Conservation (phyloP, 2,329 filamentous ascomycete genomes). For the Colletotrichum graminicola region DNA sequence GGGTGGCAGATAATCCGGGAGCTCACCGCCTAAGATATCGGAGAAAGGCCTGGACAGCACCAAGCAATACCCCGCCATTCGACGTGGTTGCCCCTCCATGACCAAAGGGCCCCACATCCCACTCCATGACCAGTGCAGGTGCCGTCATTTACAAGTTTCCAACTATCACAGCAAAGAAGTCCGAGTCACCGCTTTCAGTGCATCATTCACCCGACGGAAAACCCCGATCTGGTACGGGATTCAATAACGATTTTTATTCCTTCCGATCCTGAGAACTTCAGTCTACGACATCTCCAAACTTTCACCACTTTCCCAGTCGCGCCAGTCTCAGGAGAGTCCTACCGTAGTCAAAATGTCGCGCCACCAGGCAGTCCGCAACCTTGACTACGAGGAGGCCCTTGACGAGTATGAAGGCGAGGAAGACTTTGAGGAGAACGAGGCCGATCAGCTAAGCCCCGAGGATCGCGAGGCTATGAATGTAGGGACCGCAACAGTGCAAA, state of each 20-base stretch:
- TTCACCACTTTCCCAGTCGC: neutral
- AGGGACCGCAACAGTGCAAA: conserved; percentile 75
- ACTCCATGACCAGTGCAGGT: conserved; percentile 38
- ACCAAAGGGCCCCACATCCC: conserved; percentile 35
- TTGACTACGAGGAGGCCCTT: conserved; percentile 62
- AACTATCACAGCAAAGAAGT: conserved; percentile 1
- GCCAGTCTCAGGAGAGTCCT: neutral
- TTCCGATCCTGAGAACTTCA: neutral
- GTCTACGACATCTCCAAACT: neutral
- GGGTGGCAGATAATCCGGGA: conserved; percentile 38
- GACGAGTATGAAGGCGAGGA: conserved; percentile 57
- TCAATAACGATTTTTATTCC: conserved; percentile 8
- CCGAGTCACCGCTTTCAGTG: conserved; percentile 15
- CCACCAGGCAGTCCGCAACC: conserved; percentile 60
- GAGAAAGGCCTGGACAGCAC: conserved; percentile 25
- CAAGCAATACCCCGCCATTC: conserved; percentile 38
- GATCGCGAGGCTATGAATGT: conserved; percentile 67
- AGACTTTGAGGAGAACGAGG: conserved; percentile 62
- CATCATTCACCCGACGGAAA: neutral
- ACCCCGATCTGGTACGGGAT: conserved; percentile 16
- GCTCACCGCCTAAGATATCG: conserved; percentile 37
- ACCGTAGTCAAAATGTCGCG: conserved; percentile 57
- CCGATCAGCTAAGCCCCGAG: conserved; percentile 61
- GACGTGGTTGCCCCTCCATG: conserved; percentile 40
- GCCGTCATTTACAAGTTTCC: conserved; percentile 35